phyloP scores from a whole-genome alignment of 768 basidiomycete species.

The Hericium erinaceus region DNA sequence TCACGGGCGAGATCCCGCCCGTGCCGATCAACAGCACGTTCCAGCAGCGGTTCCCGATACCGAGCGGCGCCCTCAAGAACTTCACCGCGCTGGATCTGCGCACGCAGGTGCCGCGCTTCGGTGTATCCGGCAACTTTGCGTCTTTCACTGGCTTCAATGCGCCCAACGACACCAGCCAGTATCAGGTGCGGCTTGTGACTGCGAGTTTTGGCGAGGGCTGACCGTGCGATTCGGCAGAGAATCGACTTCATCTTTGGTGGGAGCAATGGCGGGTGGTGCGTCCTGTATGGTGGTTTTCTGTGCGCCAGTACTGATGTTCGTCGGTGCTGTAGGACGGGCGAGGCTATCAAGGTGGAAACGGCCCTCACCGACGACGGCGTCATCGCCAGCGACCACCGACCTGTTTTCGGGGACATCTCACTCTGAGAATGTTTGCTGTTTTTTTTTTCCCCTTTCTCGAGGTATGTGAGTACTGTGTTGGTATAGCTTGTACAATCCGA shows the following conservation, averaged over 20 bases:
- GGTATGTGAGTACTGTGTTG: no score
- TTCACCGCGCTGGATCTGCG: conserved; percentile 40
- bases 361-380: conserved; percentile 41
- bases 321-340: conserved; percentile 16
- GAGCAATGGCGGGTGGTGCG: conserved; percentile 34
- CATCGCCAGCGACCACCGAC: conserved; percentile 48
- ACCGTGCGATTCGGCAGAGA: conserved; percentile 12
- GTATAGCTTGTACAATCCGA: no score
- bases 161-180: conserved; percentile 23
- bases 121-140: conserved; percentile 36
- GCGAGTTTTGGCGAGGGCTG: conserved; percentile 16
- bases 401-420: conserved; percentile 36
- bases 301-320: not conserved
- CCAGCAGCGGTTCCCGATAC: conserved; percentile 30
- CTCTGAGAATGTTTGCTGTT: not conserved
- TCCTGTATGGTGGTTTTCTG: not conserved
- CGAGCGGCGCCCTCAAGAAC: conserved; percentile 19
- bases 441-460: no score
- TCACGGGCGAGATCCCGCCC: conserved; percentile 33
- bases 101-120: conserved; percentile 28
- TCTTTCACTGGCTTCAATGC: conserved; percentile 43
- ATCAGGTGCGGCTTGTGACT: conserved; percentile 10
- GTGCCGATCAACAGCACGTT: conserved; percentile 35
- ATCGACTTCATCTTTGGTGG: conserved; percentile 51
- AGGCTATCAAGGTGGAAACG: conserved; percentile 27